phyloP scores from a whole-genome alignment of 116 monocot genomes.

The Iris pallida region DNA sequence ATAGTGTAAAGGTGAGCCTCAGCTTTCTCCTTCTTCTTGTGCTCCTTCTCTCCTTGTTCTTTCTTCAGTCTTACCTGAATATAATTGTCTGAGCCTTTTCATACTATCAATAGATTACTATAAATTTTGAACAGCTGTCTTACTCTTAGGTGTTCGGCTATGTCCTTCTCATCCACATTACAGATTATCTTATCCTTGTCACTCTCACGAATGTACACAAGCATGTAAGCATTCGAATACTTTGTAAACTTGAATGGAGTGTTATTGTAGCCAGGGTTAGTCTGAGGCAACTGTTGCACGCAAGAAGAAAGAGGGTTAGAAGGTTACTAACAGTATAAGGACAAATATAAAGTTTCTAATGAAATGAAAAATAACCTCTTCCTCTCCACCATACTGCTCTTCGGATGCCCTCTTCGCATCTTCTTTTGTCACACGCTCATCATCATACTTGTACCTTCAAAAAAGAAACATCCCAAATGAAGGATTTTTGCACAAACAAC shows the following conservation, averaged over 20 bases:
- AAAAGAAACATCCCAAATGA: background rate
- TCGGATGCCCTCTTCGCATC: slow-evolving; percentile 82
- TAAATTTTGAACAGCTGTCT: slow-evolving; percentile 1
- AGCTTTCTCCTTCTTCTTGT: slow-evolving; percentile 96
- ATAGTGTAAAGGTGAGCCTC: slow-evolving; percentile 98
- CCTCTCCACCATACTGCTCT: slow-evolving; percentile 98
- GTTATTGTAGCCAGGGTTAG: slow-evolving; percentile 35
- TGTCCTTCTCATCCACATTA: slow-evolving; percentile 95
- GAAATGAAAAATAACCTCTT: slow-evolving; percentile 57
- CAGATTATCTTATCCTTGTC: slow-evolving; percentile 98
- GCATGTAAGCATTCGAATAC: slow-evolving; percentile 99
- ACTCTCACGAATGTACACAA: slow-evolving; percentile 98
- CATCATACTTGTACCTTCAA: slow-evolving; percentile 94
- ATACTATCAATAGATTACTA: background rate
- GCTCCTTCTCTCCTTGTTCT: slow-evolving; percentile 98
- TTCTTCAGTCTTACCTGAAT: slow-evolving; percentile 86
- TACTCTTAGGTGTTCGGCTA: slow-evolving; percentile 96
- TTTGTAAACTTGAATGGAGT: slow-evolving; percentile 97
- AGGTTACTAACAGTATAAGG: background rate
- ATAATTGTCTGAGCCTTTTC: too few species aligned
- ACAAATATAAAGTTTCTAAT: too few species aligned
- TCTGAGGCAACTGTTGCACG: slow-evolving; percentile 70
- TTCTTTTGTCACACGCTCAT: slow-evolving; percentile 98
- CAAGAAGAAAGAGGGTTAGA: slow-evolving; percentile 1
- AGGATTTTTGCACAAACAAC: too few species aligned